Evolutionary conservation across 345 rosid genomes (phyloP), one percentile per base, ranked within the genome.

Genomic region (Garcia nutans): DNA sequence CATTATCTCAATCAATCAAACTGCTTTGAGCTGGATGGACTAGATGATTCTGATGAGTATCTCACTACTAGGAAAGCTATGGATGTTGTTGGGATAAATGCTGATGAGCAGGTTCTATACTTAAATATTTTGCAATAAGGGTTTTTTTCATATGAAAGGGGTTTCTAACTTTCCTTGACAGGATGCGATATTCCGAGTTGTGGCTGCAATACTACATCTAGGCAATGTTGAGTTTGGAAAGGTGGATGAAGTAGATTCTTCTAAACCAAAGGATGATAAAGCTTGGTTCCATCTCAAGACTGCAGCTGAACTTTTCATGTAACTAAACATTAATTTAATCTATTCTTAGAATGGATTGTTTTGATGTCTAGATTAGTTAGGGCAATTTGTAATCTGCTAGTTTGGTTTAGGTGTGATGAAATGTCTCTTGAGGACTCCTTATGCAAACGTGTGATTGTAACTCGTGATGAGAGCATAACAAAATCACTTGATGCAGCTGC

Each of bases 391-490:
- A 73, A 82, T 71, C 33, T 13, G 50, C 60, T 57, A 65, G 73
- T 72, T 66, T 68, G 82, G 37, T 80, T 72, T 83, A 96, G 99
- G 99, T 96, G 98, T 73, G 89, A 96, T 87, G 91, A 66, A 67
- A 90, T 88, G 84, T 86, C 90, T 63, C 91, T 96, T 26, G 98
- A 92, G 89, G 97, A 93, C 91, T 93, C 98, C 78, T 87, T 96
- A 55, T 96, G 99, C 86, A 92, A 93, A 76, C 98, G 97, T 76
- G 93, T 92, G 54, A 96, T 96, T 75, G 95, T 82, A 73, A 96
- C 99, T 62, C 98, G 98, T 79, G 99, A 93, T 82, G 99, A 96
- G 79, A 93, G 92, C 79, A 96, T 96, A 77, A 89, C 95, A 72
- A 96, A 96, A 83, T 87, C 90, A 84, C 93, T 96, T 72, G 98